These are phyloP conservation scores for Rubia tinctorum DNA, from an alignment of 305 asterid species.

Conservation along the genomic window DNA sequence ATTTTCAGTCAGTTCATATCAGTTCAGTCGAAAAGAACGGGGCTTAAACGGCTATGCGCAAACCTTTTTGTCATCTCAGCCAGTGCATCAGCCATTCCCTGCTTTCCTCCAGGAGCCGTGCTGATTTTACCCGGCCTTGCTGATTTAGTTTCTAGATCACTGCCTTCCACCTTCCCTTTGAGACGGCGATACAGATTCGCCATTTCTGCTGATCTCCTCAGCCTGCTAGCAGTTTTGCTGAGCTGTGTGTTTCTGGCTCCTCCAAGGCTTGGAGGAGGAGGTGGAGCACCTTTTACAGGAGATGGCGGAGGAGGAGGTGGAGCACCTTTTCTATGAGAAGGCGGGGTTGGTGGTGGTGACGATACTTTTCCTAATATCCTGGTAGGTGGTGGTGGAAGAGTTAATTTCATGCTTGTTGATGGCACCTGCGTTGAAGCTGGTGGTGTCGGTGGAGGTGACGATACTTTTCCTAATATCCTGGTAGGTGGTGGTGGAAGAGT, in stretches of 20 bases:
- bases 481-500: neutral
- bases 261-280: constrained; percentile 36
- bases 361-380: constrained; percentile 22
- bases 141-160: constrained; percentile 9
- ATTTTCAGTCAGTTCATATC: neutral
- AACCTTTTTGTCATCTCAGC: constrained; percentile 65
- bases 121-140: constrained; percentile 33
- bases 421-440: constrained; percentile 29
- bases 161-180: constrained; percentile 21
- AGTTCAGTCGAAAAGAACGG: neutral
- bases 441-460: constrained; percentile 24
- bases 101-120: constrained; percentile 17
- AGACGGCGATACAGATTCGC: constrained; percentile 16
- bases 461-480: constrained; percentile 17
- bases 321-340: constrained; percentile 22
- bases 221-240: constrained; percentile 10
- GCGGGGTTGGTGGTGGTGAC: constrained; percentile 50
- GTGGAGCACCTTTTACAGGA: constrained; percentile 42
- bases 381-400: constrained; percentile 1
- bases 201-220: constrained; percentile 14
- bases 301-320: constrained; percentile 16
- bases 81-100: constrained; percentile 24
- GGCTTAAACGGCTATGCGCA: neutral
- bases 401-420: neutral
- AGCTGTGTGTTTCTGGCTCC: neutral